Evolutionary conservation across 345 rosid genomes (phyloP), one percentile per base, ranked within the genome.

Genomic region (Gossypium turneri): DNA sequence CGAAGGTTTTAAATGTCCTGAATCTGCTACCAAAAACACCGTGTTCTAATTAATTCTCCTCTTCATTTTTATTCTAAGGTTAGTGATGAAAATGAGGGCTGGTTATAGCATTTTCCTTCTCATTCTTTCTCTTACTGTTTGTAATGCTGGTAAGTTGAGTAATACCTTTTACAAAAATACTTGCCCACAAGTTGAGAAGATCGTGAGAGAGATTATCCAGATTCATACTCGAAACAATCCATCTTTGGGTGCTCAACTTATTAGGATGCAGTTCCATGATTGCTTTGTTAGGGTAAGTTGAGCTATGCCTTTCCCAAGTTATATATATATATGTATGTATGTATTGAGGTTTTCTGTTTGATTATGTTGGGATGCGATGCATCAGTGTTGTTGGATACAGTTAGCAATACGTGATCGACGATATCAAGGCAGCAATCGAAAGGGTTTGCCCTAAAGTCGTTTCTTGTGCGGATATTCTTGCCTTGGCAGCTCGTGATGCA

Each of bases 401-500:
- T 77, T 2, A 81, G 73, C 3, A 73, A 62, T 34, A 87, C 44
- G 83, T 87, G 7, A 85, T 88, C 43, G 90, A 92, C 67, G 91
- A 88, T 13, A 86, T 90, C 43, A 88, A 90, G 78, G 70, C 81
- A 0, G 27, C 59, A 34, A 17, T 82, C 15, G 97, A 92, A 53
- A n/a, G 75, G 8, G 57, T 0, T 63, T 92, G 97, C 62, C 90
- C 91, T 3, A 47, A 24, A 38, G 70, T 34, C 0, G 91, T 92
- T 34, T 90, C 94, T 0, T 92, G 94, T 64, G 88, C 97, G 2
- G 94, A 90, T 73, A 82, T 86, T 53, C 72, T 88, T 66, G 79
- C 91, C 41, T 68, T 90, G 57, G 86, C 94, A 9, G 85, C 94
- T 60, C 76, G 91, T 10, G 92, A 92, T 76, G 88, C 94, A 1